Evolutionary conservation across 805 yeast genomes (phyloP), one percentile per base, ranked within the genome.

Genomic region (Clavispora carvajalis): DNA sequence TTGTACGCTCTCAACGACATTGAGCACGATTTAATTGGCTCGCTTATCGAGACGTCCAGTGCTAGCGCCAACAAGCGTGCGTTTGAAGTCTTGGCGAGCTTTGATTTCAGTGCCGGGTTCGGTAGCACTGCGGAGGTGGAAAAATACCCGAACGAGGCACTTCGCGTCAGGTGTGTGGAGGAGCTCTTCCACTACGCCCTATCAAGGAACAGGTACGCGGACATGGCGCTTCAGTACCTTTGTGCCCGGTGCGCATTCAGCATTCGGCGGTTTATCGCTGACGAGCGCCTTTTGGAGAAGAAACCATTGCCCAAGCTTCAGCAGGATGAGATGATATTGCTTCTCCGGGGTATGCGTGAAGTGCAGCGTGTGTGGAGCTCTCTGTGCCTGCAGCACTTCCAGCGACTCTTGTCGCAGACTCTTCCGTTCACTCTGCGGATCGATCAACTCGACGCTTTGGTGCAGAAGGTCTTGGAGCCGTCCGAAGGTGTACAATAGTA

Each of bases 281-380:
- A 85, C 47, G 75, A 72, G 37, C 74, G 70, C 23, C 60, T 89
- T 10, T 55, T 82, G 5, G 76, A 79, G 25, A 65, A 59, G 22
- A 74, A 74, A 38, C 97, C 97, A 1, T 64, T 85, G 12, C 76
- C 91, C 0, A 69, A 73, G 29, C 58, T 85, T 7, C 87, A 86
- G 48, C 76, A 76, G 39, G 59, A 64, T 5, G 98, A 90, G 56
- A 53, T 89, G n/a, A 46, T 48, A 10, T 51, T 65, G 0, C 51
- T 79, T 5, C 49, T 82, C 18, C 43, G 57, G 4, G 83, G 85
- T 0, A 49, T 79, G 4, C 17, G 28, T 24, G 22, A 17, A n/a
- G 29, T 49, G 3, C 48, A 43, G 10, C 31, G 19, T 1, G 4
- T 28, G 31, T 28, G 31, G 31, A 7, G 16, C 16, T 12, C 12